A percentile compares a stretch with the other conserved stretches of the same genome.
Evolutionary conservation across 192 early-diverging fungal genomes (phyloP).

Genomic region (Linnemannia elongata): DNA sequence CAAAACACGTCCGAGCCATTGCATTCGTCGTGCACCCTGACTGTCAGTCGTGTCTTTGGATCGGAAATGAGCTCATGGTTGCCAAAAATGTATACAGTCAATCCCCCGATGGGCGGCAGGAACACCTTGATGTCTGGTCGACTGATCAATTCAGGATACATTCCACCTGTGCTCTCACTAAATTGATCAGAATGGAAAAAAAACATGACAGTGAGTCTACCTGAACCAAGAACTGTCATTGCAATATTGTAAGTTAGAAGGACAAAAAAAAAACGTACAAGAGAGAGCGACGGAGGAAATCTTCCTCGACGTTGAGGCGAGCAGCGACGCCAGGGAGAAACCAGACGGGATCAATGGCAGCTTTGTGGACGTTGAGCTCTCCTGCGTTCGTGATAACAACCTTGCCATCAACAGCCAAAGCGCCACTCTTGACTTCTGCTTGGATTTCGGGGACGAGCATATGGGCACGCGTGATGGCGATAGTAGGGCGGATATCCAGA

Average conservation of each 20-base stretch:
- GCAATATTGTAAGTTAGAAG: background rate
- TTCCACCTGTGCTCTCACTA: conserved; percentile 87
- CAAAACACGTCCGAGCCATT: conserved; percentile 91
- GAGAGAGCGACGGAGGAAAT: conserved; percentile 80
- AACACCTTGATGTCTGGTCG: conserved; percentile 93
- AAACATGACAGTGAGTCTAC: too few relatives aligned
- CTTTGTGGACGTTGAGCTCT: conserved; percentile 88
- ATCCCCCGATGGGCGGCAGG: conserved; percentile 90
- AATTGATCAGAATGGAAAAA: background rate
- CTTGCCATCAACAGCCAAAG: conserved; percentile 80
- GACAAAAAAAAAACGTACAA: conserved; percentile 52
- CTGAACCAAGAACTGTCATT: too few relatives aligned
- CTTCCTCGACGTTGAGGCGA: conserved; percentile 87
- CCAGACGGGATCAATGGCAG: conserved; percentile 94
- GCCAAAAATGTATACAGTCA: conserved; percentile 94
- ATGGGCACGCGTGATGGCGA: conserved; percentile 91
- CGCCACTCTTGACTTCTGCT: conserved; percentile 70
- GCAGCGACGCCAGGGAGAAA: conserved; percentile 89
- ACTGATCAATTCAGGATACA: conserved; percentile 94
- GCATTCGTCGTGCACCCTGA: conserved; percentile 94
- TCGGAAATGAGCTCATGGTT: conserved; percentile 81
- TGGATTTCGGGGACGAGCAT: conserved; percentile 93
- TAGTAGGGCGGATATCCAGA: conserved; percentile 87
- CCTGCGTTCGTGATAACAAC: conserved; percentile 80
- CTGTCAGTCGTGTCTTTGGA: conserved; percentile 80